phyloP scores from a whole-genome alignment of 2,329 filamentous ascomycete species.

The Nemania diffusa region DNA sequence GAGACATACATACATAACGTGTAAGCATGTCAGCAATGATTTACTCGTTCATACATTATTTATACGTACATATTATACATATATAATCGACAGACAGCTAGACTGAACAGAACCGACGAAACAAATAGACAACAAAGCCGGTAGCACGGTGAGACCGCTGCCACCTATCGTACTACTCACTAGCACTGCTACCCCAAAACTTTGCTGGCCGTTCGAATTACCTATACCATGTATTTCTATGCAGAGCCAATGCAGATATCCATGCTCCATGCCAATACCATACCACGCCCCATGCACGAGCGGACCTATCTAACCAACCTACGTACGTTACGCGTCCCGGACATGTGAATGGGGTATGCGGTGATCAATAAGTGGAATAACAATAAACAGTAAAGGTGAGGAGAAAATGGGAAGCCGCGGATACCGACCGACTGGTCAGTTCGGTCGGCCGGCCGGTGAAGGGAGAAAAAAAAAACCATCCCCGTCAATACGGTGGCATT shows the following conservation, averaged over 20 bases:
- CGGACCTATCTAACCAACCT: constrained; percentile 6
- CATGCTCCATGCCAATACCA: constrained; percentile 18
- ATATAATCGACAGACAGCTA: not conserved
- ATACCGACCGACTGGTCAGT: constrained; percentile 28
- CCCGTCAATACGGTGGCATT: constrained; percentile 15
- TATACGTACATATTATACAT: too few relatives aligned
- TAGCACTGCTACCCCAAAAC: constrained; percentile 24
- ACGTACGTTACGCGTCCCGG: not conserved
- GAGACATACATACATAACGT: constrained; percentile 15
- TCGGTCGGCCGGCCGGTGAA: constrained; percentile 29
- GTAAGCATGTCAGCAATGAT: constrained; percentile 31
- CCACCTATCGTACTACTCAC: not conserved
- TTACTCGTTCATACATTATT: constrained; percentile 7
- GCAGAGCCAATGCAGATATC: constrained; percentile 18
- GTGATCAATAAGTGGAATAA: constrained; percentile 3
- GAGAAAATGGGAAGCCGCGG: constrained; percentile 18
- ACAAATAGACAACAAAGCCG: constrained; percentile 6
- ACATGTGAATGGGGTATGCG: constrained; percentile 1
- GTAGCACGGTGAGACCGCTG: constrained; percentile 24
- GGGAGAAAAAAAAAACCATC: constrained; percentile 12
- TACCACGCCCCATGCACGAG: constrained; percentile 13
- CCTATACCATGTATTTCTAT: constrained; percentile 16
- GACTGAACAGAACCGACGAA: too few relatives aligned
- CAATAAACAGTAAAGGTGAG: constrained; percentile 22
- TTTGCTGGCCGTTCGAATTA: constrained; percentile 18